Percentiles rank a stretch among this genome's conserved stretches.
Evolutionary conservation across 2,329 filamentous ascomycete species (phyloP).

Genomic region (Didymella keratinophila): DNA sequence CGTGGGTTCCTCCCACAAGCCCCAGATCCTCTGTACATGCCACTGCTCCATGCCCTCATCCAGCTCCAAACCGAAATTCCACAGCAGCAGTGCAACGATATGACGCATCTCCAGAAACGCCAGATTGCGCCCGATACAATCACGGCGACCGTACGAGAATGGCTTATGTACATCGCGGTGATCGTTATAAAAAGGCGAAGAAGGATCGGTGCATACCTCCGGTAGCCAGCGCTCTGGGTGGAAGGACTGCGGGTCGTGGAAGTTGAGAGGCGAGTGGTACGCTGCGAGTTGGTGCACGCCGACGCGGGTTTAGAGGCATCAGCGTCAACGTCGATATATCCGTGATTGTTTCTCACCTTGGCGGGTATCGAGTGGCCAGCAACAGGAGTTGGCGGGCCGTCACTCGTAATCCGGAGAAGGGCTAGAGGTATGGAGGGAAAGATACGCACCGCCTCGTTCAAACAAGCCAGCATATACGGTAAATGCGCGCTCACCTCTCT

Average conservation of each 20-base stretch:
- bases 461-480: conserved; percentile 19
- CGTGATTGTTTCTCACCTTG: conserved; percentile 2
- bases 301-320: conserved; percentile 13
- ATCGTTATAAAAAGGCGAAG: conserved; percentile 34
- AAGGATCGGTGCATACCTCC: conserved; percentile 8
- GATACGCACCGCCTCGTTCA: conserved; percentile 14
- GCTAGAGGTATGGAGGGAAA: conserved; percentile 21
- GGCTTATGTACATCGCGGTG: conserved; percentile 32
- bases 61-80: conserved; percentile 52
- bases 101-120: conserved; percentile 27
- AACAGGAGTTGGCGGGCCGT: conserved; percentile 8
- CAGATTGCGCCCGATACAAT: conserved; percentile 27
- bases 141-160: conserved; percentile 27
- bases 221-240: conserved; percentile 26
- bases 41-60: conserved; percentile 40
- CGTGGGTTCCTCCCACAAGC: conserved; percentile 51
- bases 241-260: conserved; percentile 22
- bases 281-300: conserved; percentile 25
- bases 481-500: conserved; percentile 8
- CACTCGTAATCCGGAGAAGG: conserved; percentile 4
- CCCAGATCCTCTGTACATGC: conserved; percentile 45
- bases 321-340: not conserved
- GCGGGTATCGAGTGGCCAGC: conserved; percentile 19
- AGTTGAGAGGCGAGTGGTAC: conserved; percentile 21
- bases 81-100: conserved; percentile 46